Conservation (phyloP, 441 rosid genomes). For the Manihot esculenta region DNA sequence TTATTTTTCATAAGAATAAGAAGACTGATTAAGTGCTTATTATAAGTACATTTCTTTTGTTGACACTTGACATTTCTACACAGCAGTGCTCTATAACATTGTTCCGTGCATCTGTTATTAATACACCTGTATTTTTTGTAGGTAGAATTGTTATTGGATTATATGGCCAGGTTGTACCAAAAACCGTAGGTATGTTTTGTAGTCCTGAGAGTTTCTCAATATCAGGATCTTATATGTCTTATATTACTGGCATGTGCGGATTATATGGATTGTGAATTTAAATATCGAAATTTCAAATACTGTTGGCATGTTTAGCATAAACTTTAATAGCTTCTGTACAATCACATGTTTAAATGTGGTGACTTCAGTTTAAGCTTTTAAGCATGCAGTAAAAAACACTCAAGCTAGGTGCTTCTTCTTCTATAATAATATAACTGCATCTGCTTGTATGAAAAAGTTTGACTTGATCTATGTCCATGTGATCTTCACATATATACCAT, state of each 20-base stretch:
- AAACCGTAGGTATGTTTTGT: conserved; percentile 73
- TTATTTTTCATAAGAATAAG: neutral
- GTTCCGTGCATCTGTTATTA: conserved; percentile 6
- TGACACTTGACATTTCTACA: neutral
- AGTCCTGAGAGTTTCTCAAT: neutral
- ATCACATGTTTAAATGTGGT: neutral
- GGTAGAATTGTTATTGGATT: conserved; percentile 94
- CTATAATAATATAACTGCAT: neutral
- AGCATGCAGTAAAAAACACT: neutral
- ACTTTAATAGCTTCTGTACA: neutral
- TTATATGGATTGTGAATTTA: neutral
- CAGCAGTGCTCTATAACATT: neutral
- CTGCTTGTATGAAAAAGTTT: neutral
- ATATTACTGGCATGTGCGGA: neutral
- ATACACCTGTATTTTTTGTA: conserved; percentile 35
- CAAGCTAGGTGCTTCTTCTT: neutral
- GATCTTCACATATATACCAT: no score
- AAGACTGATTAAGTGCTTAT: neutral
- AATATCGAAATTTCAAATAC: neutral
- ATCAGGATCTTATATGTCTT: no score
- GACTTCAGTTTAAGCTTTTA: neutral
- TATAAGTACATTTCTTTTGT: neutral
- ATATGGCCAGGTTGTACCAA: conserved; percentile 84
- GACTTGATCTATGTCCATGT: neutral
- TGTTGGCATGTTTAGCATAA: neutral